Evolutionary conservation across 805 yeast species (phyloP).

Genomic region (Debaryomyces maramus): DNA sequence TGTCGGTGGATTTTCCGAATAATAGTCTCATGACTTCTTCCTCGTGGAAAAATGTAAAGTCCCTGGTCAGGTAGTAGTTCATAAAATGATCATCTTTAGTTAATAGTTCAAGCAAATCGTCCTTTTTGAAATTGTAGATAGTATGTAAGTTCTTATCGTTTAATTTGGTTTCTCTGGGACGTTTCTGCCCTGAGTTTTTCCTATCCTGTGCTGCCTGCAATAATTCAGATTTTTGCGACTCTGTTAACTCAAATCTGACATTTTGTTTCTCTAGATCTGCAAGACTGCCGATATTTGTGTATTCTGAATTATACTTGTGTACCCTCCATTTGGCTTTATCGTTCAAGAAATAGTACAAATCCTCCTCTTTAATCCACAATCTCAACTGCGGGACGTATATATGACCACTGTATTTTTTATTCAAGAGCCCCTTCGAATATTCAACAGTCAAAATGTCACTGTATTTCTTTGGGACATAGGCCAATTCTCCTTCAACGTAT

Average conservation of each 20-base stretch:
- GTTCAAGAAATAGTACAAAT: conserved; percentile 3
- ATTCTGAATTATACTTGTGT: conserved; percentile 11
- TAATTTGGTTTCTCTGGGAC: conserved; percentile 1
- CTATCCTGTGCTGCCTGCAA: conserved; percentile 7
- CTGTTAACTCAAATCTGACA: conserved; percentile 10
- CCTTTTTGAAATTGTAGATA: conserved; percentile 11
- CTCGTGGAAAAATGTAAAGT: conserved; percentile 30
- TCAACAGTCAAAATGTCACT: conserved; percentile 21
- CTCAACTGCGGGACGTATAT: conserved; percentile 25
- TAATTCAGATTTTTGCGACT: conserved; percentile 12
- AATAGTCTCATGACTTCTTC: conserved; percentile 24
- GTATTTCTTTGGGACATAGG: conserved; percentile 31
- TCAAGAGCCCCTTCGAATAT: conserved; percentile 23
- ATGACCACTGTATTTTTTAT: conserved; percentile 26
- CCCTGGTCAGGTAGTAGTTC: conserved; percentile 18
- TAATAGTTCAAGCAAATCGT: conserved; percentile 24
- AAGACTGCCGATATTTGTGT: background rate
- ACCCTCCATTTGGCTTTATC: conserved; percentile 26
- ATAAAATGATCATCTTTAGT: conserved; percentile 28
- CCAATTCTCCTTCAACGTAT: conserved; percentile 51
- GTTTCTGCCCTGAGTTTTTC: conserved; percentile 2
- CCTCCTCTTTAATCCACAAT: conserved; percentile 21
- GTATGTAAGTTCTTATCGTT: conserved; percentile 12
- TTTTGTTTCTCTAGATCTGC: background rate
- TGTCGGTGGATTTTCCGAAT: conserved; percentile 15